phyloP scores from a whole-genome alignment of 208 protist species.

The Trypanosoma grayi region DNA sequence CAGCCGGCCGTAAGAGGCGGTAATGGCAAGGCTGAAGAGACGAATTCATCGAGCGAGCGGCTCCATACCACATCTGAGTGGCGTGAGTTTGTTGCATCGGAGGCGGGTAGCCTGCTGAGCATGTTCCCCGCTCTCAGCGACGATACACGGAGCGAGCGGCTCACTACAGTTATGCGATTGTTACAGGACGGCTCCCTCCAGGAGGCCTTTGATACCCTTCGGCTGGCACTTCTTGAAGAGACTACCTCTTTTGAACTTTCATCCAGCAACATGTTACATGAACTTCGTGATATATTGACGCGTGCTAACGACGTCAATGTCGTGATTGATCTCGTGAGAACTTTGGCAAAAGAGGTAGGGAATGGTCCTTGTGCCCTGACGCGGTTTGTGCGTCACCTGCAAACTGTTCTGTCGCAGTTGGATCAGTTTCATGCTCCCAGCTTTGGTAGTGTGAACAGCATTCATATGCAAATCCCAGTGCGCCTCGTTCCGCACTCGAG shows the following conservation, averaged over 20 bases:
- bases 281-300: conserved; percentile 23
- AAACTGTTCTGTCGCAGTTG: conserved; percentile 33
- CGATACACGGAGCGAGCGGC: conserved; percentile 29
- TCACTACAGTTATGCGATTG: conserved; percentile 37
- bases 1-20: neutral
- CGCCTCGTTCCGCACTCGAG: conserved; percentile 25
- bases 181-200: conserved; percentile 40
- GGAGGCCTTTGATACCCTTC: conserved; percentile 38
- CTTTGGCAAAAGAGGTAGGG: conserved; percentile 12
- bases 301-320: conserved; percentile 28
- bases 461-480: conserved; percentile 30
- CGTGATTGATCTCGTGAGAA: conserved; percentile 29
- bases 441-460: conserved; percentile 29
- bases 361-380: conserved; percentile 17
- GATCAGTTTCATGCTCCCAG: conserved; percentile 30
- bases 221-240: conserved; percentile 38
- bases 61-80: conserved; percentile 34
- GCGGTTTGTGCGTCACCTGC: conserved; percentile 33
- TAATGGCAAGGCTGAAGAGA: neutral
- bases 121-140: conserved; percentile 38
- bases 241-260: conserved; percentile 68
- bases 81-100: conserved; percentile 37
- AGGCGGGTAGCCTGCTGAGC: conserved; percentile 35
- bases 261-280: conserved; percentile 49
- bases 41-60: conserved; percentile 5